Conservation (phyloP, 192 early-diverging fungal species). For the Lobosporangium transversale region DNA sequence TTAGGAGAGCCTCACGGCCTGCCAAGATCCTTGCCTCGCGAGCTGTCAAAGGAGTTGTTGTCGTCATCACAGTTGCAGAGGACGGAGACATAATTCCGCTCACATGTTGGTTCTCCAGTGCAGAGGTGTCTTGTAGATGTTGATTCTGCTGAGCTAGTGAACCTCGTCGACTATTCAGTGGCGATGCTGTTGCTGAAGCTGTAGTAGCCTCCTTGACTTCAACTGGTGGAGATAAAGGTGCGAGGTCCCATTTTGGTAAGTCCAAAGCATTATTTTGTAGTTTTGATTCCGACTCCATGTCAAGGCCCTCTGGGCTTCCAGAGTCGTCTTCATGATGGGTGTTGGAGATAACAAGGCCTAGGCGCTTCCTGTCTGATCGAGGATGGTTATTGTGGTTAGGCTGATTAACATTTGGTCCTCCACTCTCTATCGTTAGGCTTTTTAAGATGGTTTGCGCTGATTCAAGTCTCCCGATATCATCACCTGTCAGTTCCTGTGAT, state of each 20-base stretch:
- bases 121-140: slow-evolving; percentile 6
- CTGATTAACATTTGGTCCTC: not conserved
- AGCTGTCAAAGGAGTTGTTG: slow-evolving; percentile 37
- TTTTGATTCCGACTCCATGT: not conserved
- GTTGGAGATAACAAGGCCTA: slow-evolving; percentile 17
- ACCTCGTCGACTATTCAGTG: slow-evolving; percentile 7
- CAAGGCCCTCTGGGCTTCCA: too few relatives aligned
- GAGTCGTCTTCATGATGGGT: too few relatives aligned
- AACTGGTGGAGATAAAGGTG: slow-evolving; percentile 32
- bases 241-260: slow-evolving; percentile 36
- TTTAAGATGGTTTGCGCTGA: not conserved
- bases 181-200: slow-evolving; percentile 5
- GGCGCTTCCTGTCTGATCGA: slow-evolving; percentile 9
- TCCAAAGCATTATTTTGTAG: slow-evolving; percentile 17
- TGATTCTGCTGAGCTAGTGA: not conserved
- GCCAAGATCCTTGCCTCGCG: slow-evolving; percentile 32
- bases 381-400: not conserved
- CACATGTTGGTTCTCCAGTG: not conserved
- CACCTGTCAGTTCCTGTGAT: not conserved
- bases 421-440: not conserved
- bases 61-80: slow-evolving; percentile 25
- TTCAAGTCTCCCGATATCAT: not conserved
- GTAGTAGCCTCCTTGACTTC: slow-evolving; percentile 26
- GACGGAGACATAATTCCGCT: slow-evolving; percentile 16
- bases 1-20: slow-evolving; percentile 31